Percentiles rank a stretch among this genome's conserved stretches.
Evolutionary conservation across 164 flowering plant species (phyloP).

Genomic region (Aristolochia fimbriata): DNA sequence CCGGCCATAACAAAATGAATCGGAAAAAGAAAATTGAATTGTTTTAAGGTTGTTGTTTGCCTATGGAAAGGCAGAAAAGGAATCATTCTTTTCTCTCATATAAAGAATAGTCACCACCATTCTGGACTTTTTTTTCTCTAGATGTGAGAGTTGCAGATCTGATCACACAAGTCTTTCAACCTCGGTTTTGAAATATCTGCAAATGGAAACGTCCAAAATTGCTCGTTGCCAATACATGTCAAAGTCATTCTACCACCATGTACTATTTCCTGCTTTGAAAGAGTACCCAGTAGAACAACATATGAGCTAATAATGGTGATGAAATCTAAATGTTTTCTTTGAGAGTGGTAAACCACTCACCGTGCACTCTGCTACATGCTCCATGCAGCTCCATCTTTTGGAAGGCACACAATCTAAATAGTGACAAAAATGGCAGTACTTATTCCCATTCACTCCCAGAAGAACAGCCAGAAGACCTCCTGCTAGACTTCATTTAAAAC

Average conservation of each 20-base stretch:
- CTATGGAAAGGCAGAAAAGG: too few species aligned
- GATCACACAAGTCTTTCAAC: slow-evolving; percentile 52
- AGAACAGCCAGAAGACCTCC: slow-evolving; percentile 42
- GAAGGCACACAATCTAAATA: slow-evolving; percentile 56
- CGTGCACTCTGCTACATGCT: slow-evolving; percentile 18
- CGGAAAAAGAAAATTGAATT: too few species aligned
- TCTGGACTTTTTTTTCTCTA: too few species aligned
- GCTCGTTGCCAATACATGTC: slow-evolving; percentile 48
- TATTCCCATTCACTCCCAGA: slow-evolving; percentile 34
- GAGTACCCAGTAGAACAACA: not conserved
- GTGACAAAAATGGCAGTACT: slow-evolving; percentile 61
- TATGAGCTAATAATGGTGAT: not conserved
- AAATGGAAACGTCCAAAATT: slow-evolving; percentile 41
- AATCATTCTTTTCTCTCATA: too few species aligned
- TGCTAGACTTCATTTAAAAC: slow-evolving; percentile 33
- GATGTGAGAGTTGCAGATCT: slow-evolving; percentile 29
- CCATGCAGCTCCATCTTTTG: slow-evolving; percentile 65
- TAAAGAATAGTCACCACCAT: too few species aligned
- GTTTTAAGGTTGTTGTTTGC: too few species aligned
- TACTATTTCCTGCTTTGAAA: slow-evolving; percentile 39
- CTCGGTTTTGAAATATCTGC: slow-evolving; percentile 45
- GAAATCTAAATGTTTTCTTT: not conserved
- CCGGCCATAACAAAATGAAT: too few species aligned
- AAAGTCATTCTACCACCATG: slow-evolving; percentile 40
- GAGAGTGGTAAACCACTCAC: slow-evolving; percentile 46